Percentiles rank a stretch among this genome's conserved stretches.
These are phyloP conservation scores for Thinopyrum elongatum DNA, from an alignment of 176 grass and related monocot species.

Conservation along the genomic window DNA sequence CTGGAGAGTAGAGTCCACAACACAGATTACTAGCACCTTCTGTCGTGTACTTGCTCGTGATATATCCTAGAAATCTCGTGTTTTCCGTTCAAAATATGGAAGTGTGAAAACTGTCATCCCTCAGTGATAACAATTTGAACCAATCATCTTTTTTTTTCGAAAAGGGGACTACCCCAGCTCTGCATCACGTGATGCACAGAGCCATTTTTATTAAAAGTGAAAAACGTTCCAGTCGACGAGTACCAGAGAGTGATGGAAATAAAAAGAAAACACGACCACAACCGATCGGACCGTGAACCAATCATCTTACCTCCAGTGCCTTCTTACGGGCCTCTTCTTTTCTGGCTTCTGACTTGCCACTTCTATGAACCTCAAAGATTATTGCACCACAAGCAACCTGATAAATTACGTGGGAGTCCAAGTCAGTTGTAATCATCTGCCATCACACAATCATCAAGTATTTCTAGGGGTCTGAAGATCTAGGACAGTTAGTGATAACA, in stretches of 20 bases:
- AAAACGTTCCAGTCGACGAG: too few relatives aligned
- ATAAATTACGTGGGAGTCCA: slow-evolving; percentile 14
- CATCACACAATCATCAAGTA: background rate
- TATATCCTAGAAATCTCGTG: background rate
- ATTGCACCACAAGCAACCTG: slow-evolving; percentile 76
- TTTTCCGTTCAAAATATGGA: background rate
- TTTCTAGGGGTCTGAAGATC: slow-evolving; percentile 1
- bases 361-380: slow-evolving; percentile 94
- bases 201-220: too few relatives aligned
- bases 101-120: background rate
- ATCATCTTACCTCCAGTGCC: slow-evolving; percentile 65
- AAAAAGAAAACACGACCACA: too few relatives aligned
- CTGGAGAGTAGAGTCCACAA: background rate
- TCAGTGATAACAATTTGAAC: background rate
- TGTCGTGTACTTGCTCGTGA: background rate
- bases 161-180: too few relatives aligned
- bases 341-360: slow-evolving; percentile 89
- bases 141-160: background rate
- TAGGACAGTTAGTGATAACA: slow-evolving; percentile 20
- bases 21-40: background rate
- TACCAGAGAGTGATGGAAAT: too few relatives aligned
- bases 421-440: slow-evolving; percentile 19
- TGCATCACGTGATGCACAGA: too few relatives aligned
- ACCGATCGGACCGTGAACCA: background rate
- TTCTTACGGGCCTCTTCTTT: slow-evolving; percentile 71